Evolutionary conservation across 2,329 filamentous ascomycete genomes (phyloP).

Genomic region (Nakataea oryzae): DNA sequence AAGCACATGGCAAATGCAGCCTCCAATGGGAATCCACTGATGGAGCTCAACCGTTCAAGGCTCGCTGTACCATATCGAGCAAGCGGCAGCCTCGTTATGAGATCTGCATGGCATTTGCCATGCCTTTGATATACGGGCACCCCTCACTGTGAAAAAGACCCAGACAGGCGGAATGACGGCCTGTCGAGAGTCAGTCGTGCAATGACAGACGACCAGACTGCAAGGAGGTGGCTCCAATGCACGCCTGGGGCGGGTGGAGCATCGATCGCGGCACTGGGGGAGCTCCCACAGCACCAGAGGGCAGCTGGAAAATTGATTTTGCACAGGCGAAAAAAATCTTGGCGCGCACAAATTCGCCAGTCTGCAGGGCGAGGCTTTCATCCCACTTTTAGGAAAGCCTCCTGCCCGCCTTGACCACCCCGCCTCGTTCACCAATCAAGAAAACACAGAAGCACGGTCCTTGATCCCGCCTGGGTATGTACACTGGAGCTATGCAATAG

Average conservation of each 20-base stretch:
- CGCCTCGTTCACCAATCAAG: neutral
- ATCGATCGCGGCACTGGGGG: neutral
- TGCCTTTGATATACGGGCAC: neutral
- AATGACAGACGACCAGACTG: neutral
- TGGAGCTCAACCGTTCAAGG: too few species aligned
- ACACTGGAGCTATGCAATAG: neutral
- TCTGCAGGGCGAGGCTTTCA: neutral
- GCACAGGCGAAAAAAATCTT: slow-evolving; percentile 7
- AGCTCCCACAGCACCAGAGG: neutral
- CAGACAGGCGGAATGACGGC: neutral
- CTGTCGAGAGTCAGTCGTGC: neutral
- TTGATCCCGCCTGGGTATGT: neutral
- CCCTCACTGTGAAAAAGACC: neutral
- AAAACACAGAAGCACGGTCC: neutral
- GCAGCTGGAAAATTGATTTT: slow-evolving; percentile 7
- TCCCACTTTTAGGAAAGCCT: neutral
- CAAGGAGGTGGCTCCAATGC: neutral
- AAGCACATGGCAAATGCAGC: neutral
- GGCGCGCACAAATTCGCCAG: slow-evolving; percentile 5
- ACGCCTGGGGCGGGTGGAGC: neutral
- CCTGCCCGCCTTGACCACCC: neutral
- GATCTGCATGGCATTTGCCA: neutral
- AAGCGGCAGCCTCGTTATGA: too few species aligned
- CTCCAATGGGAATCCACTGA: neutral
- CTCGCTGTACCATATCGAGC: too few species aligned